Evolutionary conservation across 1,284 basidiomycete species (phyloP), one percentile per base, ranked within the genome.

Genomic region (Ceratobasidium sp.): DNA sequence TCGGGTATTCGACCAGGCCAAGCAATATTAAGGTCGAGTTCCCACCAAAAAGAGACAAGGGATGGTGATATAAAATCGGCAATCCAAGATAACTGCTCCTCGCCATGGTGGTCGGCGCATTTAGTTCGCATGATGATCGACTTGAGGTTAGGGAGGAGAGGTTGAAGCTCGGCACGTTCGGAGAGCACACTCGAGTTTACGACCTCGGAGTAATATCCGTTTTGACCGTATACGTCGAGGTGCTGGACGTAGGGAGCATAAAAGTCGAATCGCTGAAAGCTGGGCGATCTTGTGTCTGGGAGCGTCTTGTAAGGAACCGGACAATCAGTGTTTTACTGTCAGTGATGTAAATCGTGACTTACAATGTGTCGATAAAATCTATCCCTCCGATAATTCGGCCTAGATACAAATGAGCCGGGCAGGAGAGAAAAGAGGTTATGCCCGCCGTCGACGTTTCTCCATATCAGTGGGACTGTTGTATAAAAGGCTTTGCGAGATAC

Each of bases 391-490:
- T 54, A 29, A 24, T 54, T 29, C 9, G 44, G 24, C 17, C 24
- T 36, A 19, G 36, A 44, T 8, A 63, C 31, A 3, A 24, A 7
- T 24, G 31, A 17, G n/a, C 48, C 27, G 45, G 60, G 60, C 9
- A 63, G 27, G 9, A 63, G 45, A 17, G 44, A n/a, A 15, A 63
- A 24, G 60, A 63, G 60, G 9, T 48, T 63, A 24, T 63, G 36
- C 6, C 31, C 1, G 2, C 60, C 44, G 27, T 48, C 44, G 2
- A 63, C 44, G 17, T 45, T 47, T 9, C 27, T 29, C 60, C 60
- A 63, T 45, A 63, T 29, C 17, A 63, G 29, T 24, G 60, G 60
- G 1, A 31, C 19, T 17, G 41, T 44, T 8, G 48, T 27, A 17
- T 31, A 11, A 24, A 63, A 63, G 5, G 48, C 60, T 2, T 24